A percentile compares a stretch with the other conserved stretches of the same genome.
phyloP scores from a whole-genome alignment of 495 filamentous ascomycete genomes.

The Penicillium turbatum region DNA sequence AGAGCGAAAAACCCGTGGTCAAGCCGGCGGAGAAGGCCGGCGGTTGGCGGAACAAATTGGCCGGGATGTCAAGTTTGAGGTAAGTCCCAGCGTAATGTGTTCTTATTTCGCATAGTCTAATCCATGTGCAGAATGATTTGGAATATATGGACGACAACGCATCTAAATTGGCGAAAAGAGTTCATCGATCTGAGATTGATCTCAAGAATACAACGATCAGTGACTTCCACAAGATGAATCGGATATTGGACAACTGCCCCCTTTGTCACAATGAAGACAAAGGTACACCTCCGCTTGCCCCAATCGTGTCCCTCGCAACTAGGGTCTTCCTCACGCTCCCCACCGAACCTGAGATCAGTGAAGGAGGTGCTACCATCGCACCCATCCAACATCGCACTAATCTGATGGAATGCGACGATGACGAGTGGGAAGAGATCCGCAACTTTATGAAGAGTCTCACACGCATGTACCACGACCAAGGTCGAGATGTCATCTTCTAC shows the following conservation, averaged over 20 bases:
- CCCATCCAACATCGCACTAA: conserved; percentile 87
- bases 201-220: conserved; percentile 82
- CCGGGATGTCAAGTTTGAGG: conserved; percentile 85
- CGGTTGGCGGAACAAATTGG: conserved; percentile 86
- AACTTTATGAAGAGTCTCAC: conserved; percentile 99
- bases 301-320: conserved; percentile 84
- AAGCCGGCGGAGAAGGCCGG: conserved; percentile 74
- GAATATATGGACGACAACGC: conserved; percentile 99
- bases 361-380: conserved; percentile 80
- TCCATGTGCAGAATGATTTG: conserved; percentile 61
- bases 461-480: conserved; percentile 87
- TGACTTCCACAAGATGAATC: conserved; percentile 88
- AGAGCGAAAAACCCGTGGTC: conserved; percentile 76
- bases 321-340: conserved; percentile 85
- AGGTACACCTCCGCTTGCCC: conserved; percentile 76
- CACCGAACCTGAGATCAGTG: conserved; percentile 80
- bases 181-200: conserved; percentile 82
- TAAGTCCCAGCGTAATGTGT: conserved; percentile 27
- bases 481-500: conserved; percentile 91
- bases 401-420: conserved; percentile 94
- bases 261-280: conserved; percentile 92
- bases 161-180: conserved; percentile 79
- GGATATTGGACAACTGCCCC: conserved; percentile 80
- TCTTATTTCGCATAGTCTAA: conserved; percentile 24
- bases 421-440: conserved; percentile 98